These are phyloP conservation scores for Lactarius hengduanensis DNA, from an alignment of 768 basidiomycete genomes.

Conservation along the genomic window DNA sequence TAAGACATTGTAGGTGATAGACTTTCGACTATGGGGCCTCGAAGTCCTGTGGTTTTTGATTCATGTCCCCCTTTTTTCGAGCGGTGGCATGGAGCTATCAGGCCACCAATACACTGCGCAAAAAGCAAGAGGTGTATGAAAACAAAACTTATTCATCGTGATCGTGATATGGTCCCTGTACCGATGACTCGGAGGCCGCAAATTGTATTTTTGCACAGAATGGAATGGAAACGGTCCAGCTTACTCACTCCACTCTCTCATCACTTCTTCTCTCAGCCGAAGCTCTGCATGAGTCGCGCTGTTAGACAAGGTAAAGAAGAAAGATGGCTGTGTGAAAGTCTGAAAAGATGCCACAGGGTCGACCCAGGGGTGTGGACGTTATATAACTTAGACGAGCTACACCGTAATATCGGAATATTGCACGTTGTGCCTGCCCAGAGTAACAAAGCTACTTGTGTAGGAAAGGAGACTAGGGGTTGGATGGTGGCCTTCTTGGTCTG, in stretches of 20 bases:
- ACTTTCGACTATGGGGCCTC: no score
- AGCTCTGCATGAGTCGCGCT: neutral
- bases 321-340: neutral
- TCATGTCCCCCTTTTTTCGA: neutral
- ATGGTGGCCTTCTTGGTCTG: slow-evolving; percentile 8
- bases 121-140: neutral
- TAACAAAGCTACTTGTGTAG: neutral
- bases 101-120: neutral
- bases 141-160: neutral
- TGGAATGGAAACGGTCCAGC: neutral
- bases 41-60: no score
- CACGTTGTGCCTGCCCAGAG: neutral
- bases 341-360: neutral
- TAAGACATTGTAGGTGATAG: no score
- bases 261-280: neutral
- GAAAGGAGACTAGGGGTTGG: slow-evolving; percentile 5
- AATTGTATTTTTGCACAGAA: neutral
- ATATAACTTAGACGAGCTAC: neutral
- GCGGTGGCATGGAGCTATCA: neutral
- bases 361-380: neutral
- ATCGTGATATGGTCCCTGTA: neutral
- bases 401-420: neutral
- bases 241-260: neutral
- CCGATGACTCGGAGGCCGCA: neutral
- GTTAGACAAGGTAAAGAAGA: neutral